Conservation (phyloP, 495 filamentous ascomycete species). For the Tricharina praecox region DNA sequence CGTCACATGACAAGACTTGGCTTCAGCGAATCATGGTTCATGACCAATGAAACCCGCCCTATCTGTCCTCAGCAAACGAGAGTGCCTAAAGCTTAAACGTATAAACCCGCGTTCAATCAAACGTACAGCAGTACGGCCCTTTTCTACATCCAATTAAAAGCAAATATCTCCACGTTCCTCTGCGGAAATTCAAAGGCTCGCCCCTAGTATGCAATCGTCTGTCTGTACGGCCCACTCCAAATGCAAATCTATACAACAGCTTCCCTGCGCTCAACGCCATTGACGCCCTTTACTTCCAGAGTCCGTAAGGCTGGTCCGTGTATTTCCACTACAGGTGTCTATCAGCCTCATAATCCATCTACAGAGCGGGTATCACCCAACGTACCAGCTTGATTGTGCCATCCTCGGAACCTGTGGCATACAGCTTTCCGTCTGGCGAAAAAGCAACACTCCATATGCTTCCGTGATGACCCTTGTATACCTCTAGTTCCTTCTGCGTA, state of each 20-base stretch:
- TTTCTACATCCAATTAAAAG: too few species aligned
- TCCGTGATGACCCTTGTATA: constrained; percentile 93
- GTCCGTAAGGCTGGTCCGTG: constrained; percentile 46
- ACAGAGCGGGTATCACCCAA: neutral
- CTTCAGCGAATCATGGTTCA: too few species aligned
- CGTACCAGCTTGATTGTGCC: constrained; percentile 75
- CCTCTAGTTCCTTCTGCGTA: constrained; percentile 56
- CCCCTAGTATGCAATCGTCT: too few species aligned
- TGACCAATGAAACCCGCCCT: too few species aligned
- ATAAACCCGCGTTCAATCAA: too few species aligned
- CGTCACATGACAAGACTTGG: too few species aligned
- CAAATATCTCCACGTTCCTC: too few species aligned
- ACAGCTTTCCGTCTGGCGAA: constrained; percentile 85
- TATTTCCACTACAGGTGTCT: constrained; percentile 41
- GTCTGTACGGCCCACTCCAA: too few species aligned
- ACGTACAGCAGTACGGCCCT: too few species aligned
- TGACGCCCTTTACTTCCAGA: constrained; percentile 36
- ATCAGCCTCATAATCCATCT: constrained; percentile 4
- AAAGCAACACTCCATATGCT: constrained; percentile 91
- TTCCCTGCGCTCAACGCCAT: neutral
- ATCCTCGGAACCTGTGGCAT: constrained; percentile 91
- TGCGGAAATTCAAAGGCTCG: too few species aligned
- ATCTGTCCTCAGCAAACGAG: too few species aligned
- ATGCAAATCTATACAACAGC: constrained; percentile 5
- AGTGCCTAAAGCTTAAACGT: too few species aligned